Conservation (phyloP, 2,329 filamentous ascomycete genomes). For the Magnaporthiopsis incrustans region DNA sequence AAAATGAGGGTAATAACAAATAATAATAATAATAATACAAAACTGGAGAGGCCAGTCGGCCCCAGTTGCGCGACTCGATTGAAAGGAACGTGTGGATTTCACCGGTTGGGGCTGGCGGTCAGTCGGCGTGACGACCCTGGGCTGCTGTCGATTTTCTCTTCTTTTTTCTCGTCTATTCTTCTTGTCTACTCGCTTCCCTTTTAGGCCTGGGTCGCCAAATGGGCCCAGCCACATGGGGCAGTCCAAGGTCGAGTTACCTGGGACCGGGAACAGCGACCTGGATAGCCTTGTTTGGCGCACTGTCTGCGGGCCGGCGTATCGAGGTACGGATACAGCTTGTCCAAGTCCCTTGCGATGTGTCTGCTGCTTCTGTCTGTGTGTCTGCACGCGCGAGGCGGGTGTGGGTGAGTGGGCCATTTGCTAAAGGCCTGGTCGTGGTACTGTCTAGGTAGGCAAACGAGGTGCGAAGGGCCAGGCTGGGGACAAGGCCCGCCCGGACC, state of each 20-base stretch:
- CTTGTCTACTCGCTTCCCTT: neutral
- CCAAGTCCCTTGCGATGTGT: neutral
- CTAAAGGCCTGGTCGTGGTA: neutral
- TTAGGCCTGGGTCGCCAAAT: neutral
- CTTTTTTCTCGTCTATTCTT: neutral
- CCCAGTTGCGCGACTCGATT: neutral
- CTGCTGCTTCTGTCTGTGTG: too few species aligned
- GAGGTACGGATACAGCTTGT: neutral
- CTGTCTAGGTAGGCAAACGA: neutral
- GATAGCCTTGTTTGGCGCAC: neutral
- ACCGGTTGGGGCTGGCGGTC: constrained; percentile 3
- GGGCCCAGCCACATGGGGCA: neutral
- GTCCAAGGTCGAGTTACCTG: neutral
- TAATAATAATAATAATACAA: neutral
- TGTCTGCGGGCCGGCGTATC: neutral
- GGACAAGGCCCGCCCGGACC: neutral
- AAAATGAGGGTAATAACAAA: neutral
- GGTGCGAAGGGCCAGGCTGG: neutral
- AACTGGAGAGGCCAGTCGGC: neutral
- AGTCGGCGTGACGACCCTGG: constrained; percentile 1
- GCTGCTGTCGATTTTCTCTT: neutral
- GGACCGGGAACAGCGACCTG: neutral
- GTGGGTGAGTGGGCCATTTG: neutral
- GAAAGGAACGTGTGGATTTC: neutral
- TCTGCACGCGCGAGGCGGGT: too few species aligned